A percentile compares a stretch with the other conserved stretches of the same genome.
Conservation (phyloP, 164 flowering plant genomes). For the Vitis rupestris region DNA sequence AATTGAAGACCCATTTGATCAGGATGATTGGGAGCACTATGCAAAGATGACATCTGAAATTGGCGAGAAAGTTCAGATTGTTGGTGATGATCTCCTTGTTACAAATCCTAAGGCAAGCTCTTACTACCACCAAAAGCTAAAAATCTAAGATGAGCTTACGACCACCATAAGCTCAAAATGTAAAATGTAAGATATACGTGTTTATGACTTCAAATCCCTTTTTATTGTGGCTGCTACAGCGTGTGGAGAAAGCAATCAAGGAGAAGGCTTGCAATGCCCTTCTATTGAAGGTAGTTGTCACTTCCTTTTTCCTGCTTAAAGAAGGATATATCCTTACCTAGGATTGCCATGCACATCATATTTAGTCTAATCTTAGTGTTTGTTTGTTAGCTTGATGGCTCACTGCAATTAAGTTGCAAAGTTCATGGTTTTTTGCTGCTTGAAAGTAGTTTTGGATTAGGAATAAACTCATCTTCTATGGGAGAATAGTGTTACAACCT, state of each 20-base stretch:
- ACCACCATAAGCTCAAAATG: no score
- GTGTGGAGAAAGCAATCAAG: conserved; percentile 82
- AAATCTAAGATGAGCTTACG: no score
- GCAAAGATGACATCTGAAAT: conserved; percentile 62
- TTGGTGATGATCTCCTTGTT: conserved; percentile 92
- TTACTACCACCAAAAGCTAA: no score
- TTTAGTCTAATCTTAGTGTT: no score
- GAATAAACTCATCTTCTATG: no score
- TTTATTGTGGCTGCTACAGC: conserved; percentile 35
- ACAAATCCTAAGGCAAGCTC: conserved; percentile 80
- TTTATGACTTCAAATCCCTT: not conserved
- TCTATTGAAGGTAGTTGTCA: conserved; percentile 59
- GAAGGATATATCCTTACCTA: not conserved
- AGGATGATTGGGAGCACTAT: conserved; percentile 93
- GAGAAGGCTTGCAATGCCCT: conserved; percentile 80
- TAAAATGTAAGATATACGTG: no score
- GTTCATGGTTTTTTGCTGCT: no score
- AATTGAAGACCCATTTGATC: conserved; percentile 94
- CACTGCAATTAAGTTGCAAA: no score
- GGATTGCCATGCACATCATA: no score
- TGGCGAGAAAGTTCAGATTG: conserved; percentile 77
- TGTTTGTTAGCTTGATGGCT: no score
- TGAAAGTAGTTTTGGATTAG: no score
- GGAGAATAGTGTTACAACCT: no score
- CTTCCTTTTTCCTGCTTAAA: not conserved